Conservation (phyloP, 2,329 filamentous ascomycete species). For the Metarhizium guizhouense region DNA sequence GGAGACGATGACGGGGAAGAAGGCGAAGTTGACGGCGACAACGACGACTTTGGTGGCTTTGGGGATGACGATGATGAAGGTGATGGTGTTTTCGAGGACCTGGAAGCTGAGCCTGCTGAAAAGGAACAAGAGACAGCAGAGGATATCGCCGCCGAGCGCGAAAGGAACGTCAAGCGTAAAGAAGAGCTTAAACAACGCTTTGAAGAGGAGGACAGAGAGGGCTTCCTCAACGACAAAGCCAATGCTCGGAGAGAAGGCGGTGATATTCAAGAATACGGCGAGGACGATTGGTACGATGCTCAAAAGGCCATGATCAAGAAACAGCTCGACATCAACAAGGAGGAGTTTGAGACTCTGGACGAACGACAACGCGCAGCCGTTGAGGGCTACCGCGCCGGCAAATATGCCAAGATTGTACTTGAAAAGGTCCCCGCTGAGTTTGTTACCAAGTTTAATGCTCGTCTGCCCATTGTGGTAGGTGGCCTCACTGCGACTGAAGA, state of each 20-base stretch:
- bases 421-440: slow-evolving; percentile 90
- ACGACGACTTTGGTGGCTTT: slow-evolving; percentile 48
- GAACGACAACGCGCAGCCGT: slow-evolving; percentile 73
- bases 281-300: slow-evolving; percentile 97
- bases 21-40: slow-evolving; percentile 33
- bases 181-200: slow-evolving; percentile 92
- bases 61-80: slow-evolving; percentile 59
- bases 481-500: slow-evolving; percentile 92
- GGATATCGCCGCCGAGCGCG: slow-evolving; percentile 78
- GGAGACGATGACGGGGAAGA: slow-evolving; percentile 20
- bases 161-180: slow-evolving; percentile 82
- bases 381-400: slow-evolving; percentile 85
- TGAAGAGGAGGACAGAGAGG: slow-evolving; percentile 96
- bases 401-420: slow-evolving; percentile 85
- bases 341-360: slow-evolving; percentile 84
- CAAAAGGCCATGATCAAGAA: slow-evolving; percentile 94
- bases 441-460: slow-evolving; percentile 69
- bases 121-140: slow-evolving; percentile 33
- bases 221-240: slow-evolving; percentile 83
- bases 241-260: slow-evolving; percentile 62
- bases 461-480: slow-evolving; percentile 77
- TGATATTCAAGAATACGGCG: slow-evolving; percentile 73
- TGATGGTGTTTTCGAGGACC: slow-evolving; percentile 76
- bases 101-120: slow-evolving; percentile 46
- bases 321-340: slow-evolving; percentile 92